Conservation (phyloP, 257 asterid genomes). For the Capsicum pubescens region DNA sequence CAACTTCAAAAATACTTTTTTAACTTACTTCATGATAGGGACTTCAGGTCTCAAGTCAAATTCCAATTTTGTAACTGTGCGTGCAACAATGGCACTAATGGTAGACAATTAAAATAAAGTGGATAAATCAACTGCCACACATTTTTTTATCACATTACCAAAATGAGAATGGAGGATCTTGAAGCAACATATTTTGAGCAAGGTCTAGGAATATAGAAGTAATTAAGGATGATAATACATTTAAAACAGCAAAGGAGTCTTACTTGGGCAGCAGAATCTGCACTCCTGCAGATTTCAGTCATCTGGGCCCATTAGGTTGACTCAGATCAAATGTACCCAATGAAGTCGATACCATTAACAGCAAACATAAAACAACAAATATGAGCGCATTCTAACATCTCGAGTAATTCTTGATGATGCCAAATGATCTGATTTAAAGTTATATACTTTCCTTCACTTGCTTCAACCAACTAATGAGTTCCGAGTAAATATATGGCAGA, state of each 20-base stretch:
- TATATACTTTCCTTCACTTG: slow-evolving; percentile 20
- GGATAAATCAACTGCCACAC: not conserved
- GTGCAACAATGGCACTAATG: slow-evolving; percentile 4
- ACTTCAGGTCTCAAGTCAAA: not conserved
- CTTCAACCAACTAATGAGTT: slow-evolving; percentile 12
- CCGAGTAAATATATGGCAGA: not conserved
- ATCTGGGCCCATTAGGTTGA: slow-evolving; percentile 37
- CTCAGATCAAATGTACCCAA: slow-evolving; percentile 35
- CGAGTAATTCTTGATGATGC: slow-evolving; percentile 20
- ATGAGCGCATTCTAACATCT: slow-evolving; percentile 30
- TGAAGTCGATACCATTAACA: slow-evolving; percentile 31
- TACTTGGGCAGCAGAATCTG: slow-evolving; percentile 45
- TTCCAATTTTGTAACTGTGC: slow-evolving; percentile 9
- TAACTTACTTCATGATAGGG: not conserved
- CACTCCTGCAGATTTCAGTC: slow-evolving; percentile 40
- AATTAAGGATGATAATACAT: slow-evolving; percentile 18
- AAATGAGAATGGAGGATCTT: slow-evolving; percentile 7
- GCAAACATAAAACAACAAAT: slow-evolving; percentile 32
- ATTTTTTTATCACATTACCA: not conserved
- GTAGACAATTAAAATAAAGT: slow-evolving; percentile 13
- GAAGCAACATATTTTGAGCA: not conserved
- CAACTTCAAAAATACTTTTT: not conserved
- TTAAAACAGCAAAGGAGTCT: slow-evolving; percentile 32
- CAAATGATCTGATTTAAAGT: slow-evolving; percentile 16
- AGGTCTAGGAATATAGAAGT: not conserved